Conservation (phyloP, 2,329 filamentous ascomycete species). For the Aspergillus glaucus region DNA sequence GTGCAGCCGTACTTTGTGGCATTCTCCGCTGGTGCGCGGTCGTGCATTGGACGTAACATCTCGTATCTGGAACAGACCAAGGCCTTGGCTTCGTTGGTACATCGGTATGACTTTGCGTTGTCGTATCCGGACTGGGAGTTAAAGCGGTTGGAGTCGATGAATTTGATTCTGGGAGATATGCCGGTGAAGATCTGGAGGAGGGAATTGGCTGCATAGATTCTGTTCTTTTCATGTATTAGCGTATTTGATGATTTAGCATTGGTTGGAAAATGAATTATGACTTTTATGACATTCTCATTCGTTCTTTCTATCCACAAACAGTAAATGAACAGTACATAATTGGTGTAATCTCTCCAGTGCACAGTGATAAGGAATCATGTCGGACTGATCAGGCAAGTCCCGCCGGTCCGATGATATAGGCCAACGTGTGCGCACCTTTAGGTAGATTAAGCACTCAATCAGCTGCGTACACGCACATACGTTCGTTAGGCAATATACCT, state of each 20-base stretch:
- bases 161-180: conserved; percentile 12
- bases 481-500: too few relatives aligned
- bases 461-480: too few relatives aligned
- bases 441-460: too few relatives aligned
- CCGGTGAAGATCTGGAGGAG: conserved; percentile 11
- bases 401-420: too few relatives aligned
- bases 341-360: too few relatives aligned
- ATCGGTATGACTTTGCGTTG: conserved; percentile 39
- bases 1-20: conserved; percentile 35
- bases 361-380: too few relatives aligned
- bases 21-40: conserved; percentile 33
- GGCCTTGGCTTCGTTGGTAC: conserved; percentile 38
- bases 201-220: conserved; percentile 4
- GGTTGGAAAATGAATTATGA: conserved; percentile 1
- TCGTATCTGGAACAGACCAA: conserved; percentile 42
- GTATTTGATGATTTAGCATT: not conserved
- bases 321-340: too few relatives aligned
- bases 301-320: not conserved
- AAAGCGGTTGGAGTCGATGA: conserved; percentile 14
- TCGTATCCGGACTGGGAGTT: conserved; percentile 23
- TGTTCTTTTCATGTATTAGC: not conserved
- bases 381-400: too few relatives aligned
- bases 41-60: conserved; percentile 36
- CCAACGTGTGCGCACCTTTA: too few relatives aligned
- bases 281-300: not conserved